phyloP scores from a whole-genome alignment of 345 rosid species.

The Populus davidiana region DNA sequence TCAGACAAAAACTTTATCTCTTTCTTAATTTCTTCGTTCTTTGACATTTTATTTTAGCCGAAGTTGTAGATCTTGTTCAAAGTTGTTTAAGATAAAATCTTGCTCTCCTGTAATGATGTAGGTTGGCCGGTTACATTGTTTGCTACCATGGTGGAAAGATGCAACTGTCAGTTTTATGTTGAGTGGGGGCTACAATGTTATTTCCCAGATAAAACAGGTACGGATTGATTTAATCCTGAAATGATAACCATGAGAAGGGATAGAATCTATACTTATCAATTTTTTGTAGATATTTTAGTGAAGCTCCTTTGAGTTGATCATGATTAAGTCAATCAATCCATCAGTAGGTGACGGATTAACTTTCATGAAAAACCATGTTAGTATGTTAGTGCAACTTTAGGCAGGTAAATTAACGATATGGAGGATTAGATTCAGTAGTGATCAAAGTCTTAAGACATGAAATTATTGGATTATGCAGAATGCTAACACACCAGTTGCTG shows the following conservation, averaged over 20 bases:
- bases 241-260: not conserved
- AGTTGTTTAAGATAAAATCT: not conserved
- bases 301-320: not conserved
- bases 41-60: not conserved
- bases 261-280: not conserved
- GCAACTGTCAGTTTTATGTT: constrained; percentile 81
- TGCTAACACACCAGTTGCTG: not conserved
- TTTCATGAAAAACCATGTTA: not conserved
- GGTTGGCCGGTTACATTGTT: constrained; percentile 90
- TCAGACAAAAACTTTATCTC: not conserved
- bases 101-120: constrained; percentile 22
- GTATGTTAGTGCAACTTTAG: not conserved
- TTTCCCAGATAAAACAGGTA: constrained; percentile 60
- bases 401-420: not conserved
- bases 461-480: not conserved
- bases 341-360: not conserved
- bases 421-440: not conserved
- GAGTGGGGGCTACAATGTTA: constrained; percentile 77
- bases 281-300: not conserved
- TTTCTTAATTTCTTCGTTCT: not conserved
- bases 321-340: not conserved
- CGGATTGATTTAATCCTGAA: not conserved
- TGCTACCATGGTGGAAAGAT: constrained; percentile 91
- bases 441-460: not conserved
- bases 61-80: not conserved